Evolutionary conservation across 805 yeast species (phyloP).

Genomic region (Starmerella roubikii): DNA sequence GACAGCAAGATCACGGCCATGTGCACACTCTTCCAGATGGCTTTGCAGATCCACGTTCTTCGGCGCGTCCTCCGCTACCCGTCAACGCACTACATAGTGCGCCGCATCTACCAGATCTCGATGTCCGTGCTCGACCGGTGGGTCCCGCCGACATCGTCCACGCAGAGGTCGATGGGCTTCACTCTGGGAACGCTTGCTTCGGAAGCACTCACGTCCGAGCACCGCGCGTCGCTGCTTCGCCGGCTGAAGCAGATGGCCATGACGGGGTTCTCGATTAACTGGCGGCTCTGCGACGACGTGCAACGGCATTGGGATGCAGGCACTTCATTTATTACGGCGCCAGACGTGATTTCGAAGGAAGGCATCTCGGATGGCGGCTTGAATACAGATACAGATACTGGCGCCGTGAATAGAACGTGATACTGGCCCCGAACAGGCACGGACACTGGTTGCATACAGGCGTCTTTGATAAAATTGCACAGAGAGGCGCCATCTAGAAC

Average conservation of each 20-base stretch:
- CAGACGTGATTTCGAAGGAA: no score
- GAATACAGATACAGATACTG: no score
- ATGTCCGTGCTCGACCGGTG: constrained; percentile 28
- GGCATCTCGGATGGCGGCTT: no score
- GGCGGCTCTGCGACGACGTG: constrained; percentile 37
- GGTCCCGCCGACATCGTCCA: constrained; percentile 36
- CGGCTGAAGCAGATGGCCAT: constrained; percentile 33
- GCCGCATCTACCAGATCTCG: constrained; percentile 34
- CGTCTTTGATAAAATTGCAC: no score
- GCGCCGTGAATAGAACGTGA: no score
- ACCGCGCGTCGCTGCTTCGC: constrained; percentile 28
- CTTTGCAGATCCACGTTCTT: constrained; percentile 44
- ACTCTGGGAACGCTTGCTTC: constrained; percentile 48
- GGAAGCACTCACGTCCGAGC: constrained; percentile 33
- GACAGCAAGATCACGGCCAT: constrained; percentile 17
- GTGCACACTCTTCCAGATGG: constrained; percentile 37
- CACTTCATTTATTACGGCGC: constrained; percentile 31
- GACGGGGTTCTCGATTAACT: constrained; percentile 33
- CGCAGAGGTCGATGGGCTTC: constrained; percentile 43
- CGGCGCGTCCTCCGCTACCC: constrained; percentile 42
- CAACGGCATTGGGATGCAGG: constrained; percentile 41
- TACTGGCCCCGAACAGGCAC: no score
- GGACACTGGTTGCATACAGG: no score
- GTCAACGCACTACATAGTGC: constrained; percentile 34
- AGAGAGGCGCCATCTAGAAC: no score